Percentiles rank a stretch among this genome's conserved stretches.
These are phyloP conservation scores for Ogataea siamensis DNA, from an alignment of 805 yeast species.

Conservation along the genomic window DNA sequence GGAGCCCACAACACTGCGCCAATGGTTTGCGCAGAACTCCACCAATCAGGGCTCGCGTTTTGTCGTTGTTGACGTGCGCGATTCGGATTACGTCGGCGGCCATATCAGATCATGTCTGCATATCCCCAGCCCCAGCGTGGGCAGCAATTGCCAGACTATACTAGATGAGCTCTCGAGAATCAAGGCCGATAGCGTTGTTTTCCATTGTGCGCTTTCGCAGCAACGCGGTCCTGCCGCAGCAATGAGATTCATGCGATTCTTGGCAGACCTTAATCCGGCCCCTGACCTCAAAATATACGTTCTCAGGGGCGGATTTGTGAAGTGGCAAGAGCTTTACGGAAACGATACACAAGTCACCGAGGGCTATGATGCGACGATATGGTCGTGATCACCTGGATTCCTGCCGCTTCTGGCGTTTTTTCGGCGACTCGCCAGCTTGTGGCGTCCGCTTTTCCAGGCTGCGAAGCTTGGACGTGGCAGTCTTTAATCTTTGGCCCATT, in stretches of 20 bases:
- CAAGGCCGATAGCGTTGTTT: slow-evolving; percentile 55
- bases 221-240: slow-evolving; percentile 91
- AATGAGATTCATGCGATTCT: slow-evolving; percentile 50
- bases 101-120: slow-evolving; percentile 58
- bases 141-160: slow-evolving; percentile 38
- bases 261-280: slow-evolving; percentile 31
- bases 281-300: slow-evolving; percentile 52
- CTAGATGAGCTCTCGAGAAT: slow-evolving; percentile 34
- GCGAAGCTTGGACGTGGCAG: slow-evolving; percentile 53
- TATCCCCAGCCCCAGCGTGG: slow-evolving; percentile 51
- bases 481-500: slow-evolving; percentile 59
- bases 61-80: slow-evolving; percentile 80
- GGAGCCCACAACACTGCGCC: slow-evolving; percentile 42
- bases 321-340: slow-evolving; percentile 81
- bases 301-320: slow-evolving; percentile 78
- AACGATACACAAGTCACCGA: slow-evolving; percentile 63
- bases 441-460: slow-evolving; percentile 11
- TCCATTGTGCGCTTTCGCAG: slow-evolving; percentile 90
- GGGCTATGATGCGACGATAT: slow-evolving; percentile 45
- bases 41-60: slow-evolving; percentile 41
- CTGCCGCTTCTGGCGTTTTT: slow-evolving; percentile 7
- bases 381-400: slow-evolving; percentile 20
- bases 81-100: slow-evolving; percentile 76
- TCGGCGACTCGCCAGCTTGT: slow-evolving; percentile 4
- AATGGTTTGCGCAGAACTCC: slow-evolving; percentile 44